Conservation (phyloP, 805 yeast species). For the Maudiozyma saulgeensis region DNA sequence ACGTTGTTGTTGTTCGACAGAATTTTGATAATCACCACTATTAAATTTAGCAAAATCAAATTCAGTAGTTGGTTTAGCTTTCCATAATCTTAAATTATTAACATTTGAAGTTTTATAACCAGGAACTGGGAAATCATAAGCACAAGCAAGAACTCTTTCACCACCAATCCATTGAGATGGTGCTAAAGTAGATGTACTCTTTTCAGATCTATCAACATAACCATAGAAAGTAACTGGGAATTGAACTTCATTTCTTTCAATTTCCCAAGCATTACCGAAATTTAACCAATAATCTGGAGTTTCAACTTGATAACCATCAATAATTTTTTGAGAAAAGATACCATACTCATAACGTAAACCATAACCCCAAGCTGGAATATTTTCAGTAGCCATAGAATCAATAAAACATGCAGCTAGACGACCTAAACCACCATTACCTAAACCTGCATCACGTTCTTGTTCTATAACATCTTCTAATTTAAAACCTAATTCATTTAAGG, state of each 20-base stretch:
- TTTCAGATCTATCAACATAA: slow-evolving; percentile 49
- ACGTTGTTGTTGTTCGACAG: slow-evolving; percentile 74
- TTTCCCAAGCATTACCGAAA: slow-evolving; percentile 88
- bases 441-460: slow-evolving; percentile 87
- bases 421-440: slow-evolving; percentile 94
- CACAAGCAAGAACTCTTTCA: slow-evolving; percentile 80
- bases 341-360: slow-evolving; percentile 92
- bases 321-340: slow-evolving; percentile 79
- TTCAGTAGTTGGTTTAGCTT: slow-evolving; percentile 80
- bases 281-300: slow-evolving; percentile 91
- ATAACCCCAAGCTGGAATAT: slow-evolving; percentile 94
- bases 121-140: slow-evolving; percentile 87
- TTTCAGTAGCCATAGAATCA: slow-evolving; percentile 77
- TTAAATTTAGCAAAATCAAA: slow-evolving; percentile 87
- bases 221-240: slow-evolving; percentile 90
- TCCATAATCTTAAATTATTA: slow-evolving; percentile 85
- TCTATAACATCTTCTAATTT: slow-evolving; percentile 75
- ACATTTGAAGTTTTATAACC: slow-evolving; percentile 78
- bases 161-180: slow-evolving; percentile 77
- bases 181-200: slow-evolving; percentile 42
- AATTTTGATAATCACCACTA: slow-evolving; percentile 79
- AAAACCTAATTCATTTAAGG: slow-evolving; percentile 72
- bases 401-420: slow-evolving; percentile 90
- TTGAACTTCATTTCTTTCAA: slow-evolving; percentile 75
- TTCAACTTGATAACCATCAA: slow-evolving; percentile 90